Base-by-base conservation (phyloP, 1,284 basidiomycete genomes). In the Tranzscheliella williamsii region DNA sequence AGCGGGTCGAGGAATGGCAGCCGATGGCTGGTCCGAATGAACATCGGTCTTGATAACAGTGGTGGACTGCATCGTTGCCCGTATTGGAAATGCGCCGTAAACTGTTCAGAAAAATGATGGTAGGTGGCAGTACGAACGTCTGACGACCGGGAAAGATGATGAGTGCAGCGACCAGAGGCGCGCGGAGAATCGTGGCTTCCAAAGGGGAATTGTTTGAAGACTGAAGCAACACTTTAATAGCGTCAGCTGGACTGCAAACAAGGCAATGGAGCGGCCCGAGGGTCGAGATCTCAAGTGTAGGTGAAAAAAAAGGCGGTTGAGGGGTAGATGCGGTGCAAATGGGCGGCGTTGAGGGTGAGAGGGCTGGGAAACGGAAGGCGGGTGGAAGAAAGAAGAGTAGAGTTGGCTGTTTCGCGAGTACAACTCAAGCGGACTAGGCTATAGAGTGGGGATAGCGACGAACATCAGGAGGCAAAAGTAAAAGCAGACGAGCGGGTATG, bases 351-450 rank as follows among this genome's bases (percentile, higher is more conserved):
- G 30, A 24, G 7, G 30, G 31, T 18, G 45, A 16, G 11, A 43
- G 46, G 43, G 54, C 32, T 50, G 22, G 24, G n/a, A n/a, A 32
- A 12, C 20, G 22, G 39, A 13, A 35, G 29, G 20, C 18, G 39
- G 42, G 29, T 39, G 32, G 33, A 29, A 29, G n/a, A 38, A n/a
- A 21, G 55, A 37, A 21, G 53, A 35, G 29, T 38, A 42, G 56
- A 70, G 56, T 62, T 43, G 57, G 66, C 68, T 58, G 56, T 70
- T 70, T 68, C 68, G 68, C 68, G 68, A 70, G 68, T 70, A 63
- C 41, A 62, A 69, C 66, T 69, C 66, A 66, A 70, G 68, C 68
- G 68, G 65, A 70, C 68, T 70, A 69, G 54, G 68, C 68, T 69
- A 61, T 47, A 34, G 18, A 17, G 32, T 34, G 11, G 32, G 27